Evolutionary conservation across 2,329 filamentous ascomycete genomes (phyloP), one percentile per base, ranked within the genome.

Genomic region (Magnaporthiopsis incrustans): DNA sequence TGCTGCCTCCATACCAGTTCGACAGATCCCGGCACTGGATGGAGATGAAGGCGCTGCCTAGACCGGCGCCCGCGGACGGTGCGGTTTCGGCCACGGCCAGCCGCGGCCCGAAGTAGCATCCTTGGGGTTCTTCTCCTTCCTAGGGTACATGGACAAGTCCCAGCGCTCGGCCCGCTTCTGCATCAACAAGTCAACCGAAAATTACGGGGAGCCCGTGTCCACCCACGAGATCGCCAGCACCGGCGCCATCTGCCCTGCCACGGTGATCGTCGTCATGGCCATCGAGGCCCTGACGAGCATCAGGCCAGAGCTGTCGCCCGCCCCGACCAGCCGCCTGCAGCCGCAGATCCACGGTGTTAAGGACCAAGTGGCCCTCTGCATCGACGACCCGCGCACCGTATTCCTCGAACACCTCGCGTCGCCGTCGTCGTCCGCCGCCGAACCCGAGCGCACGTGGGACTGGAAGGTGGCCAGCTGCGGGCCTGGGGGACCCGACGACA

Each of bases 1-100:
- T 73, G 0, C 68, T 79, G 1, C 77, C 77, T 0, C 74, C 77
- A 0, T 78, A 78, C 66, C 76, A 79, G 61, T 79, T 79, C 64
- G 74, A 78, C 15, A 73, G 73, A 59, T 62, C 68, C 0, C 64
- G 70, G 0, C 77, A 77, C 64, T 79, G 75, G 76, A 63, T 77
- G 7, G 68, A 72, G 15, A 56, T 73, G 22, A 66, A 64, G 61
- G 53, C 64, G 25, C 60, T 65, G 1, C 27, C 66, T 62, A 66
- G 30, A 68, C 67, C 62, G 12, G 27, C 27, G 27, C 50, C 14
- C 26, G 66, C 11, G 62, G 44, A 56, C 58, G 25, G 22, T 10
- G n/a, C 32, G 32, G 32, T 33, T 33, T 33, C 32, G 32, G 32
- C 8, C 7, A 33, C 10, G 32, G 32, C 38, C 38, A 18, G 38